A percentile compares a stretch with the other conserved stretches of the same genome.
phyloP scores from a whole-genome alignment of 2,329 filamentous ascomycete species.

The Sporothrix schenckii region DNA sequence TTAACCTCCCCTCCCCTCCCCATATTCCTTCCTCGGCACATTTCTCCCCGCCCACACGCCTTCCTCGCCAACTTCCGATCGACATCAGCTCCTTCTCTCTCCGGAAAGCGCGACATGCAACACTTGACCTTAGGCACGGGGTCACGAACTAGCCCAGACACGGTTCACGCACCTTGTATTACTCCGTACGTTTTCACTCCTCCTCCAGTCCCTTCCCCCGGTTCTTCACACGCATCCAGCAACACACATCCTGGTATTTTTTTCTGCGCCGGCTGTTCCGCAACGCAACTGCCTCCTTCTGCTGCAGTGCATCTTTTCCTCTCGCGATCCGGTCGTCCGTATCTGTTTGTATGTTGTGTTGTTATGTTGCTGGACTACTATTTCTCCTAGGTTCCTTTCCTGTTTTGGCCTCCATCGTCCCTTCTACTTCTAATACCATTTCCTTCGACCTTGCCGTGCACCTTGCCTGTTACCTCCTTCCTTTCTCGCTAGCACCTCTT shows the following conservation, averaged over 20 bases:
- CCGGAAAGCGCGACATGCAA: not conserved
- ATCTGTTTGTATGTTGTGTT: not conserved
- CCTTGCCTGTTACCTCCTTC: constrained; percentile 21
- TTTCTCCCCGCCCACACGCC: constrained; percentile 9
- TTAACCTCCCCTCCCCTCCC: constrained; percentile 1
- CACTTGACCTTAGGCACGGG: constrained; percentile 6
- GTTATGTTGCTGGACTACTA: not conserved
- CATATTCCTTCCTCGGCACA: constrained; percentile 17
- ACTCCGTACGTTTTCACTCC: not conserved
- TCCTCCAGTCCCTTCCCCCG: not conserved
- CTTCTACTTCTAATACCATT: not conserved
- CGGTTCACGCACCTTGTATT: not conserved
- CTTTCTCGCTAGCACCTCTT: constrained; percentile 2
- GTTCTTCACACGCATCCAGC: not conserved
- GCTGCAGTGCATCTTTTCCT: not conserved
- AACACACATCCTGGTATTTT: not conserved
- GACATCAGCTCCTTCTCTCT: constrained; percentile 7
- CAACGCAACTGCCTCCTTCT: not conserved
- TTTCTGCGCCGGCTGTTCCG: not conserved
- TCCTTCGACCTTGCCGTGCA: not conserved
- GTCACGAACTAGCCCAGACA: constrained; percentile 14
- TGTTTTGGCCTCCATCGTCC: not conserved
- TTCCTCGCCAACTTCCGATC: constrained; percentile 12
- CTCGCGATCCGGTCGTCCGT: not conserved
- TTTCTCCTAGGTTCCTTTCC: not conserved